Percentiles rank a stretch among this genome's conserved stretches.
phyloP scores from a whole-genome alignment of 2,329 filamentous ascomycete genomes.

The Colletotrichum trifolii region DNA sequence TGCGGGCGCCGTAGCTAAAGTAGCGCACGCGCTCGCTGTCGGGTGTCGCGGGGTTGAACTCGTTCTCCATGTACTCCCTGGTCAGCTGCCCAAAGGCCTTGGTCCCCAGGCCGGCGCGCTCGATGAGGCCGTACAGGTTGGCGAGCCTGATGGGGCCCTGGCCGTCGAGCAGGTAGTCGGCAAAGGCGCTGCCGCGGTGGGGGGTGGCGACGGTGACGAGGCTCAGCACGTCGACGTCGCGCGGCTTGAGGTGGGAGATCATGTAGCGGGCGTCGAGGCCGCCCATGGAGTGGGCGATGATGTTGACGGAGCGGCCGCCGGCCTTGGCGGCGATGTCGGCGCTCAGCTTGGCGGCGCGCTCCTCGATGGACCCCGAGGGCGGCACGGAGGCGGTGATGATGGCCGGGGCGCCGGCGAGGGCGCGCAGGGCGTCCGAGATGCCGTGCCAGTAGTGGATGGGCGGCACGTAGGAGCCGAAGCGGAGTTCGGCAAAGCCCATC shows the following conservation, averaged over 20 bases:
- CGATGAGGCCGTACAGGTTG: constrained; percentile 64
- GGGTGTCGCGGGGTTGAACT: constrained; percentile 68
- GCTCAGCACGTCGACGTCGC: constrained; percentile 58
- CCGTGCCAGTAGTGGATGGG: constrained; percentile 73
- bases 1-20: constrained; percentile 70
- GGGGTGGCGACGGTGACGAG: constrained; percentile 67
- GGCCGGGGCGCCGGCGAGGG: constrained; percentile 61
- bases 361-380: constrained; percentile 69
- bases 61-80: constrained; percentile 64
- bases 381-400: constrained; percentile 72
- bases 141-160: constrained; percentile 61
- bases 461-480: constrained; percentile 62
- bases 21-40: constrained; percentile 66
- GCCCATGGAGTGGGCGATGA: constrained; percentile 78
- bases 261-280: constrained; percentile 74
- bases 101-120: constrained; percentile 65
- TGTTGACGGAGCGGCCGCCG: constrained; percentile 72
- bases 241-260: constrained; percentile 66
- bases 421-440: constrained; percentile 67
- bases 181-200: constrained; percentile 64
- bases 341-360: constrained; percentile 68
- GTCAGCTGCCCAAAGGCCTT: constrained; percentile 72
- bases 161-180: constrained; percentile 63
- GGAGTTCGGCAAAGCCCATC: constrained; percentile 71
- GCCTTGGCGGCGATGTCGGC: constrained; percentile 62